Percentiles rank a stretch among this genome's conserved stretches.
These are phyloP conservation scores for Platanthera zijinensis DNA, from an alignment of 106 monocot genomes.

Conservation along the genomic window DNA sequence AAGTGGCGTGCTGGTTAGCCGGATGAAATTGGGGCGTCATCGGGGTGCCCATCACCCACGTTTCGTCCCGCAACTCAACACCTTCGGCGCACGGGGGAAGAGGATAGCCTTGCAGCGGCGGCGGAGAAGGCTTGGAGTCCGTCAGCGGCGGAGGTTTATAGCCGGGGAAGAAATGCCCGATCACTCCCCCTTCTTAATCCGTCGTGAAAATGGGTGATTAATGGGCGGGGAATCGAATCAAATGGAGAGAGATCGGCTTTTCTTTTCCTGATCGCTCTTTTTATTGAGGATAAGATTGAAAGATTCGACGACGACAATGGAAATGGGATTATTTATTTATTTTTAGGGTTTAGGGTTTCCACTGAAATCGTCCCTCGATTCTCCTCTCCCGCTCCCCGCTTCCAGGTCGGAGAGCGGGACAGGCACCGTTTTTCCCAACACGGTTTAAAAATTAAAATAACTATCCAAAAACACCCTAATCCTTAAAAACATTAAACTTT, in stretches of 20 bases:
- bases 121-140: neutral
- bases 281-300: too few relatives aligned
- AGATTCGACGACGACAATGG: too few relatives aligned
- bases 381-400: too few relatives aligned
- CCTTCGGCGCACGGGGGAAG: neutral
- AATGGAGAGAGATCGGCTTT: neutral
- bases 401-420: too few relatives aligned
- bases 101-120: neutral
- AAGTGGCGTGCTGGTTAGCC: neutral
- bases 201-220: neutral
- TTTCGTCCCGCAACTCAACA: neutral
- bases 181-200: neutral
- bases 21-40: neutral
- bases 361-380: too few relatives aligned
- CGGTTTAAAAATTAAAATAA: too few relatives aligned
- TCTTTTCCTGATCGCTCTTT: too few relatives aligned
- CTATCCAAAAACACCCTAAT: too few relatives aligned
- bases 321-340: too few relatives aligned
- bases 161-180: neutral
- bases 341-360: too few relatives aligned
- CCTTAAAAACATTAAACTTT: too few relatives aligned
- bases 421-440: too few relatives aligned
- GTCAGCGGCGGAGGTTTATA: neutral
- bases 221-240: neutral
- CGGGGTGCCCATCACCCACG: constrained; percentile 9